Percentiles rank a stretch among this genome's conserved stretches.
Evolutionary conservation across 192 early-diverging fungal species (phyloP).

Genomic region (Piromyces sp.): DNA sequence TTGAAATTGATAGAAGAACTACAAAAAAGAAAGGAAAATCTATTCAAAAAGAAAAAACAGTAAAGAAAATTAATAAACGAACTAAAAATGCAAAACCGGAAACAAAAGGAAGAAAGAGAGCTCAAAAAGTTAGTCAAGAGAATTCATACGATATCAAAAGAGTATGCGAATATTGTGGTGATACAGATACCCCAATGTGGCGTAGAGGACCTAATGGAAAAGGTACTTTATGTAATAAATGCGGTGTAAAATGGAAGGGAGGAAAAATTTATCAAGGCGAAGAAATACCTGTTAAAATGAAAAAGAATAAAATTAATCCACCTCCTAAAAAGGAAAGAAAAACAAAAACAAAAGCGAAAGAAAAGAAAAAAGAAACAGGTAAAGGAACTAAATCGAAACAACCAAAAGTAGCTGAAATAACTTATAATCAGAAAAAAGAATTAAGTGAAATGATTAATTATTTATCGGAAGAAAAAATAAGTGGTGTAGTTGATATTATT

Average conservation of each 20-base stretch:
- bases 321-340: background rate
- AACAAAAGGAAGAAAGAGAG: background rate
- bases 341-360: background rate
- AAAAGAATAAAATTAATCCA: background rate
- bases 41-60: background rate
- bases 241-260: background rate
- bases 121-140: background rate
- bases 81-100: background rate
- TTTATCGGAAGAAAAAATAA: slow-evolving; percentile 7
- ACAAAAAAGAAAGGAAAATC: background rate
- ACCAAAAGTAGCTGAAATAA: slow-evolving; percentile 4
- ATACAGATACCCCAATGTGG: background rate
- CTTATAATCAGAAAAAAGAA: slow-evolving; percentile 12
- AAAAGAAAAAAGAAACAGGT: background rate
- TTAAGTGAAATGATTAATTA: slow-evolving; percentile 9
- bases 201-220: background rate
- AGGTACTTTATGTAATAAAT: background rate
- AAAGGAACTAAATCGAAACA: background rate
- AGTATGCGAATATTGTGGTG: background rate
- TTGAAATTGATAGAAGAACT: background rate
- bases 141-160: background rate
- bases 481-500: slow-evolving; percentile 12
- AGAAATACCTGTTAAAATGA: background rate
- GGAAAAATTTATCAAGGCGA: background rate
- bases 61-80: background rate